Percentiles rank a stretch among this genome's conserved stretches.
Conservation (phyloP, 2,329 filamentous ascomycete genomes). For the Alternaria infectoria region DNA sequence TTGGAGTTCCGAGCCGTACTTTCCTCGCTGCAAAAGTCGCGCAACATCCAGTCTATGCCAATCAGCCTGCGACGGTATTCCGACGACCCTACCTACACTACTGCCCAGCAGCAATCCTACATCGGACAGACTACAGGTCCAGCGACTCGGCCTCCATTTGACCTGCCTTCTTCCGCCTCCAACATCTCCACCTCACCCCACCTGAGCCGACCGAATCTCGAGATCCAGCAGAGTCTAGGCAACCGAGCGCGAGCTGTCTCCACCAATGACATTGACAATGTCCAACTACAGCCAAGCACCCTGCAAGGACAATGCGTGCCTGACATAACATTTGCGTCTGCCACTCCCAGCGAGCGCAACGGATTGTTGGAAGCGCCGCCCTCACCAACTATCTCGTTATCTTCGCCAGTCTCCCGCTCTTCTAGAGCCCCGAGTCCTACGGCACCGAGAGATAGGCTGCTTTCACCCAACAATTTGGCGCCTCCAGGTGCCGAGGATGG, state of each 20-base stretch:
- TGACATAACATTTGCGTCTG: slow-evolving; percentile 44
- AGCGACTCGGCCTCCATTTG: slow-evolving; percentile 47
- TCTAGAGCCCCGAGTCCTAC: slow-evolving; percentile 37
- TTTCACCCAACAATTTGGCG: slow-evolving; percentile 40
- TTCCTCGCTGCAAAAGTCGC: slow-evolving; percentile 81
- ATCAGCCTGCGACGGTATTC: slow-evolving; percentile 74
- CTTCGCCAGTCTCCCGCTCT: slow-evolving; percentile 45
- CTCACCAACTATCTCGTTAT: slow-evolving; percentile 49
- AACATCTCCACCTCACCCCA: slow-evolving; percentile 28
- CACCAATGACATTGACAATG: slow-evolving; percentile 61
- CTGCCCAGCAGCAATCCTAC: slow-evolving; percentile 55
- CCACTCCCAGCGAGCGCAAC: slow-evolving; percentile 38
- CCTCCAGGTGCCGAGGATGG: slow-evolving; percentile 47
- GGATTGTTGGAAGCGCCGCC: slow-evolving; percentile 26
- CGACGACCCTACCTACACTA: slow-evolving; percentile 62
- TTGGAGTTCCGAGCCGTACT: slow-evolving; percentile 92
- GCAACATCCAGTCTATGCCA: slow-evolving; percentile 74
- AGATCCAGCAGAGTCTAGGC: slow-evolving; percentile 36
- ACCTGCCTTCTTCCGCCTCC: slow-evolving; percentile 27
- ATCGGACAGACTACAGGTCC: slow-evolving; percentile 58
- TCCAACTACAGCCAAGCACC: slow-evolving; percentile 53
- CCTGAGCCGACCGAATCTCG: slow-evolving; percentile 33
- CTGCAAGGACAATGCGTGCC: slow-evolving; percentile 33
- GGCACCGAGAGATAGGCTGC: slow-evolving; percentile 26
- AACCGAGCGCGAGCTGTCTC: slow-evolving; percentile 62